Base-by-base conservation (phyloP, 148 eudicot genomes). In the Vaccinium corymbosum region DNA sequence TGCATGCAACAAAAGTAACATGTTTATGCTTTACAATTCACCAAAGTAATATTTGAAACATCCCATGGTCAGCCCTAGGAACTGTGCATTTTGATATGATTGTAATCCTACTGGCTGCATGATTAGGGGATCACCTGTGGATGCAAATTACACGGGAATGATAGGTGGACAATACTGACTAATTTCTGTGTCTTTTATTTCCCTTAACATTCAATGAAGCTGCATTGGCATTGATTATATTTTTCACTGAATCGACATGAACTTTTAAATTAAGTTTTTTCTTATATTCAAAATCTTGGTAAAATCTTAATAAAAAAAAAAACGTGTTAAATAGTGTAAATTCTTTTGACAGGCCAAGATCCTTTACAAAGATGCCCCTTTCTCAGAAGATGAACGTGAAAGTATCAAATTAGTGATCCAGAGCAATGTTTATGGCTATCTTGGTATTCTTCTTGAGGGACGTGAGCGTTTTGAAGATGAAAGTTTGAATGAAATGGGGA, bases 381-480 rank as follows among this genome's bases (percentile, higher is more conserved):
- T 97, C 86, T 89, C 95, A 12, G 95, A 92, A 80, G 98, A 93
- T 25, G 99, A 97, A 89, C 92, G 93, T 78, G 98, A 93, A 70
- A 89, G 88, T 86, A 94, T 97, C 84, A 97, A 94, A 89, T 85
- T 88, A 83, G 87, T 93, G 91, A 95, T 97, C 85, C 99, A 97
- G 85, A 92, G 93, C 78, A 94, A 97, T 89, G 93, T 95, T 81
- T 97, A 93, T 86, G 84, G 92, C 29, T 97, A 97, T 90, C 94
- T 97, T 81, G 98, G 95, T 79, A 89, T 97, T 76, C 96, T 97
- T 62, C 91, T 97, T 50, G 99, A 97, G 86, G 99, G 96, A 35
- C 96, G 99, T 83, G 99, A 97, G 81, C 98, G 91, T 51, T 95
- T 97, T 88, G 99, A 95, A 91, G 99, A 97, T 85, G 98, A 95